phyloP scores from a whole-genome alignment of 192 early-diverging fungal genomes.

The Geranomyces variabilis region DNA sequence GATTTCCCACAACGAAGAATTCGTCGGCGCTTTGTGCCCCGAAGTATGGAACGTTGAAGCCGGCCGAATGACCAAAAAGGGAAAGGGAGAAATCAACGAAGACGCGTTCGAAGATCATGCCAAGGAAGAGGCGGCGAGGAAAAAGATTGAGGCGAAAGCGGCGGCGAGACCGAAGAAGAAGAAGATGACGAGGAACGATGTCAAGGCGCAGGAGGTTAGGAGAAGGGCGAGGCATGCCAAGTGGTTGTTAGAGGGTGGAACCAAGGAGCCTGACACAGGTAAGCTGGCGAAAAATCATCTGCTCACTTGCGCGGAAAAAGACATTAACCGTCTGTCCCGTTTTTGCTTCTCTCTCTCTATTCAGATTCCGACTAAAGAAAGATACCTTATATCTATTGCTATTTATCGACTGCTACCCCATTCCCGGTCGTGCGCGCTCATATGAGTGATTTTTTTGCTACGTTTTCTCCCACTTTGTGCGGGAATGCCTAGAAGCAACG shows the following conservation, averaged over 20 bases:
- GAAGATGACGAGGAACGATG: conserved; percentile 56
- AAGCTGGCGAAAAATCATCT: neutral
- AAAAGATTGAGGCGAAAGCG: conserved; percentile 55
- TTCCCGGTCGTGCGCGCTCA: too few relatives aligned
- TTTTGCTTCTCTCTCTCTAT: too few relatives aligned
- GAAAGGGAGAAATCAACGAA: conserved; percentile 39
- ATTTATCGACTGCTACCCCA: too few relatives aligned
- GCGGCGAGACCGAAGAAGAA: conserved; percentile 51
- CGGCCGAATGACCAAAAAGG: conserved; percentile 48
- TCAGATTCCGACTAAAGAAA: too few relatives aligned
- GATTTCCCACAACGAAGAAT: conserved; percentile 81
- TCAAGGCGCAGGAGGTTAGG: conserved; percentile 49
- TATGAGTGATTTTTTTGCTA: too few relatives aligned
- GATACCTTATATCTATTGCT: too few relatives aligned
- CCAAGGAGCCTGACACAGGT: conserved; percentile 48
- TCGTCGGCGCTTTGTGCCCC: conserved; percentile 69
- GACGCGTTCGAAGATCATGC: conserved; percentile 48
- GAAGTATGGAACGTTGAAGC: conserved; percentile 76
- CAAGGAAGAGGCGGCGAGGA: conserved; percentile 34
- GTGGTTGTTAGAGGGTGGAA: conserved; percentile 50
- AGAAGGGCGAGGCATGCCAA: conserved; percentile 48
- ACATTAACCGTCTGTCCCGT: too few relatives aligned
- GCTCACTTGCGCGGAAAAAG: too few relatives aligned
- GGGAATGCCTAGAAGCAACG: too few relatives aligned
- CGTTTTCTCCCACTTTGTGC: too few relatives aligned